Conservation (phyloP, 495 filamentous ascomycete genomes). For the Penicillium coprophilum region DNA sequence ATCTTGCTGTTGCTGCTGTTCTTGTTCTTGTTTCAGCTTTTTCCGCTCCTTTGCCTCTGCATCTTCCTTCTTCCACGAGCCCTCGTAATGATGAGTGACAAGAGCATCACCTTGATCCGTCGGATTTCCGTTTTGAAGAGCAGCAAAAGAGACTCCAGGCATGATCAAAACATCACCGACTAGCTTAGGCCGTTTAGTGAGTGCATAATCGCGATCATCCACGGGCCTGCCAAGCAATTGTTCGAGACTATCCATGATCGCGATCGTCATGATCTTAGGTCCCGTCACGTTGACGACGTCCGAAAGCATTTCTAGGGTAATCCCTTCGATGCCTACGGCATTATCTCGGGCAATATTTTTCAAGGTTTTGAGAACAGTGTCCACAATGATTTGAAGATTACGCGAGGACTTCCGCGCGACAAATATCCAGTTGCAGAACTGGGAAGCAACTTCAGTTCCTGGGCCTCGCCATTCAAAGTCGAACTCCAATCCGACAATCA, state of each 20-base stretch:
- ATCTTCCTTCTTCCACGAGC: constrained; percentile 33
- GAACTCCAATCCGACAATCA: constrained; percentile 48
- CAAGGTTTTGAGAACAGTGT: constrained; percentile 32
- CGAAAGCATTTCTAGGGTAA: constrained; percentile 30
- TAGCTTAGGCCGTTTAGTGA: constrained; percentile 34
- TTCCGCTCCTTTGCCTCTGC: constrained; percentile 19
- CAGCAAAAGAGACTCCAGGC: constrained; percentile 43
- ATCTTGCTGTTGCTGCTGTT: not conserved
- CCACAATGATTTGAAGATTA: constrained; percentile 35
- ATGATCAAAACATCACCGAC: constrained; percentile 43
- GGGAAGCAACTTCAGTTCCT: constrained; percentile 31
- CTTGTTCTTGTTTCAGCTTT: constrained; percentile 14
- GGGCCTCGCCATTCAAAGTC: constrained; percentile 37
- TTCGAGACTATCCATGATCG: constrained; percentile 34
- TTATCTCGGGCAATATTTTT: constrained; percentile 29
- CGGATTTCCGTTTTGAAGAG: constrained; percentile 29
- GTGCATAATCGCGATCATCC: constrained; percentile 26
- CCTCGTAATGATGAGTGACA: constrained; percentile 36
- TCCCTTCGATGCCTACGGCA: constrained; percentile 23
- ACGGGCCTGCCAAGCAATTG: constrained; percentile 22
- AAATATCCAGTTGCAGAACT: constrained; percentile 47
- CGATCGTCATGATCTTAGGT: constrained; percentile 39
- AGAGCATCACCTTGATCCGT: constrained; percentile 30
- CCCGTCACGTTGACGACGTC: constrained; percentile 46
- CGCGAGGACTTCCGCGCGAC: constrained; percentile 30